Conservation (phyloP, 768 basidiomycete species). For the Auriscalpium microsporum region DNA sequence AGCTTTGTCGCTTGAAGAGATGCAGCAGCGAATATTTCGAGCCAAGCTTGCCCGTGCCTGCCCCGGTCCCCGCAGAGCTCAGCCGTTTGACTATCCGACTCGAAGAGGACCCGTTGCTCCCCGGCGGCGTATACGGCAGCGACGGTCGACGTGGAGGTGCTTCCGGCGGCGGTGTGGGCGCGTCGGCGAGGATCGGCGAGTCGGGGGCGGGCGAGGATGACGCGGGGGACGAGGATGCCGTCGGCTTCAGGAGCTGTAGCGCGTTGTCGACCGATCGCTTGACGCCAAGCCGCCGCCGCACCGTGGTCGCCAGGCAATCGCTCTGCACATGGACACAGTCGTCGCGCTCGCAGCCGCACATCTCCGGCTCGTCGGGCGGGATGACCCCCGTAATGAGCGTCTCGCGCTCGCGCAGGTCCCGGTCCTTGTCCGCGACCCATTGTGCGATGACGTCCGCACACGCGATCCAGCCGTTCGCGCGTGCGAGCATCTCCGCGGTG, state of each 20-base stretch:
- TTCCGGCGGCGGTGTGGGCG: background rate
- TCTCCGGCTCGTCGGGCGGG: constrained; percentile 1
- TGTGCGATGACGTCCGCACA: constrained; percentile 67
- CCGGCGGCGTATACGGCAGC: background rate
- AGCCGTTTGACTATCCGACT: constrained; percentile 37
- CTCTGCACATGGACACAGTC: background rate
- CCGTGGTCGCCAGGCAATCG: background rate
- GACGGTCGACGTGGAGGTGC: constrained; percentile 3
- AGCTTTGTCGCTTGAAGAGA: constrained; percentile 57
- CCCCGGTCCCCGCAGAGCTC: constrained; percentile 53
- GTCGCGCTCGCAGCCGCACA: background rate
- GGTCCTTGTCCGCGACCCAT: constrained; percentile 56
- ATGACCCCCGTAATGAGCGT: constrained; percentile 8
- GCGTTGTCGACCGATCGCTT: background rate
- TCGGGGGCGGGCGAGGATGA: constrained; percentile 4
- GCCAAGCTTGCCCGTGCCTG: constrained; percentile 53
- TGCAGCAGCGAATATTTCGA: constrained; percentile 71
- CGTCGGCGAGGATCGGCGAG: background rate
- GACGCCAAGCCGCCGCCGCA: background rate
- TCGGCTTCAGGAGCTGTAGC: background rate
- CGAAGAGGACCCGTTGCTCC: background rate
- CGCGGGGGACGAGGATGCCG: background rate
- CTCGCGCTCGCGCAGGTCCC: constrained; percentile 47
- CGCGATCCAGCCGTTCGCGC: constrained; percentile 70
- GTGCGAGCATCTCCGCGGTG: constrained; percentile 78